A percentile compares a stretch with the other conserved stretches of the same genome.
Conservation (phyloP, 1,284 basidiomycete species). For the Pseudomicrostroma phylloplanum region DNA sequence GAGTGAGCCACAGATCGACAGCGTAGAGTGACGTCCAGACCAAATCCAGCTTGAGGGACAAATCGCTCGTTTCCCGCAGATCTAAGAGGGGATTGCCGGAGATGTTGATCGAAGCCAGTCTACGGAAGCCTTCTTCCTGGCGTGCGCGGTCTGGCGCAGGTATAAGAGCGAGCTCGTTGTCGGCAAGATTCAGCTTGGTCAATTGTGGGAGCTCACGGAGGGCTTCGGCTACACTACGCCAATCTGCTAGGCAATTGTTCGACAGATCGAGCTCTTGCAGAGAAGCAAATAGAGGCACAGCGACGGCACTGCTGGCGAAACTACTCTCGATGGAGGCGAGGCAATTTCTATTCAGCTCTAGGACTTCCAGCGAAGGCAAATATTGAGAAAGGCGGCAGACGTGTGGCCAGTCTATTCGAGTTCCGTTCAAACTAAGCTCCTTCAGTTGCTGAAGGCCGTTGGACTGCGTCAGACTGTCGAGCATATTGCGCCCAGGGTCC, state of each 20-base stretch:
- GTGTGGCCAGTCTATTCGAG: background rate
- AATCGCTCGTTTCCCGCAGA: background rate
- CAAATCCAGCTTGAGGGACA: background rate
- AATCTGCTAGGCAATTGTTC: constrained; percentile 63
- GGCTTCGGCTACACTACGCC: constrained; percentile 58
- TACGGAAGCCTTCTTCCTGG: background rate
- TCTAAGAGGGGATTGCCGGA: background rate
- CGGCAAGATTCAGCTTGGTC: background rate
- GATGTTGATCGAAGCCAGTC: background rate
- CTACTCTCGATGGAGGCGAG: constrained; percentile 45
- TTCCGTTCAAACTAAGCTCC: constrained; percentile 59
- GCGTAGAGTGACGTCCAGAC: background rate
- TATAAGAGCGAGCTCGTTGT: background rate
- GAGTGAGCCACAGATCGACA: background rate
- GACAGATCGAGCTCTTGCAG: constrained; percentile 68
- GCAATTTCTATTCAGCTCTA: constrained; percentile 74
- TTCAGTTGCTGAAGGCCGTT: constrained; percentile 66
- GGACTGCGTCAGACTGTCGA: constrained; percentile 61
- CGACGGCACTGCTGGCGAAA: background rate
- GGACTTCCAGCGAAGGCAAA: constrained; percentile 61
- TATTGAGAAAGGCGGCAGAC: background rate
- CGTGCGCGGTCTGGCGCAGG: background rate
- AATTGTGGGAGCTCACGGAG: constrained; percentile 58
- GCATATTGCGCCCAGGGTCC: constrained; percentile 48
- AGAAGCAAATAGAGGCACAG: constrained; percentile 18